Percentiles rank a stretch among this genome's conserved stretches.
These are phyloP conservation scores for Yamadazyma sp. DNA, from an alignment of 1,139 yeast species.

Conservation along the genomic window DNA sequence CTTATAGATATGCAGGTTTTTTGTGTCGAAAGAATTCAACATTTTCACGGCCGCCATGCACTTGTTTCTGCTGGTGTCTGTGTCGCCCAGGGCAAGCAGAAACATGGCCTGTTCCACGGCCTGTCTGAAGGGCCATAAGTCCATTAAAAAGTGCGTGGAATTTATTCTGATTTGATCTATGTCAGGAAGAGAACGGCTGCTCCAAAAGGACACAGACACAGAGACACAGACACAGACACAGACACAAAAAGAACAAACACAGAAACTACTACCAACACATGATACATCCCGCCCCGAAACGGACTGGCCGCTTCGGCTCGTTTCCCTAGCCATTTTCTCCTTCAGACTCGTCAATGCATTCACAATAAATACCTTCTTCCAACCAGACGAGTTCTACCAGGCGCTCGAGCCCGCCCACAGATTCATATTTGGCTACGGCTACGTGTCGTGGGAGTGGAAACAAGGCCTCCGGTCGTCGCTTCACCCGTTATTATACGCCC, in stretches of 20 bases:
- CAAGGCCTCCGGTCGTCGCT: constrained; percentile 71
- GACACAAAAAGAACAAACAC: neutral
- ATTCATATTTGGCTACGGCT: constrained; percentile 75
- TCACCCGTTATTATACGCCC: constrained; percentile 72
- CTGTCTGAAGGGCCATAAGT: neutral
- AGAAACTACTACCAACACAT: neutral
- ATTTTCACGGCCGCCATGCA: constrained; percentile 26
- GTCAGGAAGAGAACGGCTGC: neutral
- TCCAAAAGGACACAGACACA: neutral
- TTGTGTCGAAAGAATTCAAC: constrained; percentile 22
- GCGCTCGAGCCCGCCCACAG: constrained; percentile 88
- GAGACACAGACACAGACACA: neutral
- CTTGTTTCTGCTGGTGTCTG: constrained; percentile 20
- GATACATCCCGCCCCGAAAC: neutral
- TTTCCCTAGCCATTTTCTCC: constrained; percentile 11
- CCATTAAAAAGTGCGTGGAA: constrained; percentile 2
- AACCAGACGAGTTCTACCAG: constrained; percentile 96
- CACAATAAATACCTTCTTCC: constrained; percentile 73
- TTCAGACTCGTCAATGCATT: constrained; percentile 63
- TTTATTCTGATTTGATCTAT: neutral
- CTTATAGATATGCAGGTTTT: neutral
- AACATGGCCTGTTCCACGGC: constrained; percentile 5
- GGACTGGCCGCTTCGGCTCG: neutral
- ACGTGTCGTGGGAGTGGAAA: constrained; percentile 94
- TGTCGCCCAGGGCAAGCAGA: constrained; percentile 9